These are phyloP conservation scores for Pythium brassicae DNA, from an alignment of 352 stramenopile species.

Conservation along the genomic window DNA sequence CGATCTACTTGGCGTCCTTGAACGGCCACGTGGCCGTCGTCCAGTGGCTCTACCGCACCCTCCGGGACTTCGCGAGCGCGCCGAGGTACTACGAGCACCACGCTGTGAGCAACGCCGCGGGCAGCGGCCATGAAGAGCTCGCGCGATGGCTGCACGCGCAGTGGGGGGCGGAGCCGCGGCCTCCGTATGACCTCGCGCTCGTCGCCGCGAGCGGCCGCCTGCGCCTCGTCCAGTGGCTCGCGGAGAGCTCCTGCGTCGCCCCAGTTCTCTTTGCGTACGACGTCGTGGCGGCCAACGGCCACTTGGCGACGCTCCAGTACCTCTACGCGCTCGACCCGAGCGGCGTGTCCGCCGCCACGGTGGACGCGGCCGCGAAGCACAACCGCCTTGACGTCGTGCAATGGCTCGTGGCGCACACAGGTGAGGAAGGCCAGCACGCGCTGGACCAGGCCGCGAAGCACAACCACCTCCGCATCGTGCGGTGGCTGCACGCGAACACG, in stretches of 20 bases:
- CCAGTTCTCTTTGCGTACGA: neutral
- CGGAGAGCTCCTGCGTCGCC: neutral
- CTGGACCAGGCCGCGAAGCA: neutral
- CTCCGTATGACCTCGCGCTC: neutral
- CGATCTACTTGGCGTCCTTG: neutral
- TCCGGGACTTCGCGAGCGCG: neutral
- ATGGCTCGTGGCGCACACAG: neutral
- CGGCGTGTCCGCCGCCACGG: neutral
- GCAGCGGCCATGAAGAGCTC: neutral
- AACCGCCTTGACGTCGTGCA: neutral
- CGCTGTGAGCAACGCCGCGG: neutral
- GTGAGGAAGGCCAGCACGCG: neutral
- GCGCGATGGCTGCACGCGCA: neutral
- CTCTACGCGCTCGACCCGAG: neutral
- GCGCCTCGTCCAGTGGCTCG: conserved; percentile 1
- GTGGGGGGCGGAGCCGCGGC: neutral
- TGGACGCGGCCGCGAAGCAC: neutral
- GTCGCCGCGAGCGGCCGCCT: neutral
- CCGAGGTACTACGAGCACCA: neutral
- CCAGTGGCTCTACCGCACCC: conserved; percentile 2
- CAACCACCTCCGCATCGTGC: neutral
- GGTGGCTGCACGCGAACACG: neutral
- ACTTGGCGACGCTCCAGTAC: neutral
- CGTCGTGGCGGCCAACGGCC: neutral
- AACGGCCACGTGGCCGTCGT: conserved; percentile 1